Evolutionary conservation across 2,329 filamentous ascomycete species (phyloP).

Genomic region (Fusarium odoratissimum): DNA sequence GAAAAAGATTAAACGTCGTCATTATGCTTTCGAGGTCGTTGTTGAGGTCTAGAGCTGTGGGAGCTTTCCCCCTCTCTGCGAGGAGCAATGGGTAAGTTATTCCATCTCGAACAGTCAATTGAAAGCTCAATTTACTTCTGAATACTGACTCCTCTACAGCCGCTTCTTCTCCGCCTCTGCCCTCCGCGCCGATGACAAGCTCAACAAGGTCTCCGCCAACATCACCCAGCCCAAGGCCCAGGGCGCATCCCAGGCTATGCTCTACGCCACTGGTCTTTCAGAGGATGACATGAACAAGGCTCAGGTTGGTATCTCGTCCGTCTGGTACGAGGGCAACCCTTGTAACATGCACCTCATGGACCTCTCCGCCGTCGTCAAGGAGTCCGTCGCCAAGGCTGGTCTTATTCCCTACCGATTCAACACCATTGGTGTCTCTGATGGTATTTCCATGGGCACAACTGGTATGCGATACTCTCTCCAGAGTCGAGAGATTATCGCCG

Average conservation of each 20-base stretch:
- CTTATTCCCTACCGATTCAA: conserved; percentile 98
- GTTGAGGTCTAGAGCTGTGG: conserved; percentile 45
- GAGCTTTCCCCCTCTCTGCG: conserved; percentile 41
- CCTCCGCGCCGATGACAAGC: conserved; percentile 62
- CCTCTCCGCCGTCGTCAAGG: conserved; percentile 79
- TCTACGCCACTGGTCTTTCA: conserved; percentile 91
- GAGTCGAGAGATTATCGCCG: conserved; percentile 95
- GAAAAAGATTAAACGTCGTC: conserved; percentile 8
- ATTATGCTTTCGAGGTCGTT: conserved; percentile 47
- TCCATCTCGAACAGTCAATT: background rate
- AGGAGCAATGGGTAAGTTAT: conserved; percentile 45
- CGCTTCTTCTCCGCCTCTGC: conserved; percentile 64
- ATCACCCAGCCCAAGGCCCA: conserved; percentile 99
- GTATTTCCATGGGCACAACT: conserved; percentile 96
- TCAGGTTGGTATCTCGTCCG: conserved; percentile 96
- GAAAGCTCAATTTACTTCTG: background rate
- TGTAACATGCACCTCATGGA: conserved; percentile 99
- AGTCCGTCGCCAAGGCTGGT: conserved; percentile 74
- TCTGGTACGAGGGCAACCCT: conserved; percentile 98
- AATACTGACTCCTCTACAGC: conserved; percentile 46
- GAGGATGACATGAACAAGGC: conserved; percentile 94
- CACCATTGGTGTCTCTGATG: conserved; percentile 97
- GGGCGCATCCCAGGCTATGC: conserved; percentile 98
- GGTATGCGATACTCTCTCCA: conserved; percentile 97
- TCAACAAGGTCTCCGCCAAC: conserved; percentile 85